Evolutionary conservation across 2,329 filamentous ascomycete species (phyloP).

Genomic region (Spiromastix sp.): DNA sequence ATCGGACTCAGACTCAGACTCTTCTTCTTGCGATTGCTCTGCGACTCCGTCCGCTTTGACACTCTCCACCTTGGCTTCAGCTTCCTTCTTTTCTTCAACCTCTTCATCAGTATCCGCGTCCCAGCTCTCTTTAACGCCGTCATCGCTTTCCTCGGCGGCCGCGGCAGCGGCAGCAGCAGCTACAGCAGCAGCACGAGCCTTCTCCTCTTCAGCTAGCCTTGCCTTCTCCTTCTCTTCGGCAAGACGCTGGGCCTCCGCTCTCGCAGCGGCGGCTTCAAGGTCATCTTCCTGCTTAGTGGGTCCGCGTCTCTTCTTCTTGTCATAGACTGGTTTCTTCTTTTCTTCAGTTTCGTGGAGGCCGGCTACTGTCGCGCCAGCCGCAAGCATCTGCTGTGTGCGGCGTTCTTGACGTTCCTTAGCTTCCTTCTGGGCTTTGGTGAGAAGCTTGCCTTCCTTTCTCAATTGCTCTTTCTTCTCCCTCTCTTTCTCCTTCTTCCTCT

Average conservation of each 20-base stretch:
- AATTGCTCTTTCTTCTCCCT: slow-evolving; percentile 42
- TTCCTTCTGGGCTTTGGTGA: slow-evolving; percentile 40
- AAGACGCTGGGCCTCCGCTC: slow-evolving; percentile 35
- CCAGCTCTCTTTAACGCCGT: slow-evolving; percentile 88
- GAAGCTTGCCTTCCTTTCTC: slow-evolving; percentile 37
- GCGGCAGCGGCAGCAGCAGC: slow-evolving; percentile 61
- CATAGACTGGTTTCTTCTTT: slow-evolving; percentile 66
- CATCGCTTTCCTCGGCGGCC: slow-evolving; percentile 73
- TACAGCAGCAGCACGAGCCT: slow-evolving; percentile 59
- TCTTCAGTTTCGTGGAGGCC: slow-evolving; percentile 39
- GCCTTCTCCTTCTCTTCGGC: slow-evolving; percentile 46
- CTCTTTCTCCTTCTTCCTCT: slow-evolving; percentile 39
- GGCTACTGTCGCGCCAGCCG: slow-evolving; percentile 36
- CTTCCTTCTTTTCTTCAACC: slow-evolving; percentile 56
- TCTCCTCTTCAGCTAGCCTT: slow-evolving; percentile 62
- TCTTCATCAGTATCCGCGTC: slow-evolving; percentile 55
- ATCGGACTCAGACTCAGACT: slow-evolving; percentile 52
- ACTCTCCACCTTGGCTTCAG: slow-evolving; percentile 17
- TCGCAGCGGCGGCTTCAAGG: slow-evolving; percentile 37
- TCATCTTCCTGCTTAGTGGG: slow-evolving; percentile 52
- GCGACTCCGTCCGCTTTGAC: slow-evolving; percentile 13
- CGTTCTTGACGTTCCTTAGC: slow-evolving; percentile 37
- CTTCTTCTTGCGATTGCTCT: slow-evolving; percentile 31
- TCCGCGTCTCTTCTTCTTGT: slow-evolving; percentile 61
- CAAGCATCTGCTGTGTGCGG: slow-evolving; percentile 40